phyloP scores from a whole-genome alignment of 2,329 filamentous ascomycete species.

The Fusarium brachygibbosum region DNA sequence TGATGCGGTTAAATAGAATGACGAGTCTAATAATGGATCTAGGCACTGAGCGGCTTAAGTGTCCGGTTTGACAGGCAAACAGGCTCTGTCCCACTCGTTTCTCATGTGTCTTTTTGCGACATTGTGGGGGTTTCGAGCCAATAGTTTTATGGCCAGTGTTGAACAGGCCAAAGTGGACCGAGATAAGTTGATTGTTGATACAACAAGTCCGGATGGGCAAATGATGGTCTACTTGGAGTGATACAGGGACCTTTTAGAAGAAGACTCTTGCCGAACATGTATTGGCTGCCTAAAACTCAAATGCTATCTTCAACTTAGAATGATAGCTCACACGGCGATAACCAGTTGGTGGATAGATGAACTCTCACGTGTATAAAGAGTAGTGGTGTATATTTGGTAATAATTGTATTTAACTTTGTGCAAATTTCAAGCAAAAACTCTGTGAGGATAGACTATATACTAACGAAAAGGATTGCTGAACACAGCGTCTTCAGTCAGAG shows the following conservation, averaged over 20 bases:
- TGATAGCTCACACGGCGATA: not conserved
- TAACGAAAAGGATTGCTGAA: too few relatives aligned
- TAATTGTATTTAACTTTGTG: too few relatives aligned
- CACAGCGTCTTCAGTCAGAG: too few relatives aligned
- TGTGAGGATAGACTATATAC: too few relatives aligned
- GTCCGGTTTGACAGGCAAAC: slow-evolving; percentile 2
- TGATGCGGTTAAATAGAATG: slow-evolving; percentile 27
- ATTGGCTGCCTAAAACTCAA: not conserved
- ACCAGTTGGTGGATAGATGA: not conserved
- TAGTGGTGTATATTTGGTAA: too few relatives aligned
- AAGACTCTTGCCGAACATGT: not conserved
- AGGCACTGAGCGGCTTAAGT: slow-evolving; percentile 19
- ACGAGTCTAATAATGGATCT: slow-evolving; percentile 10
- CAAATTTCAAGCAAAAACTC: too few relatives aligned
- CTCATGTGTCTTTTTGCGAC: slow-evolving; percentile 17
- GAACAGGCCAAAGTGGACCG: slow-evolving; percentile 22
- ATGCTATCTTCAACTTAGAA: not conserved
- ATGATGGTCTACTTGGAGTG: not conserved
- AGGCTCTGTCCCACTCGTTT: slow-evolving; percentile 37
- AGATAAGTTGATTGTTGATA: not conserved
- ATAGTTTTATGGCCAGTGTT: slow-evolving; percentile 23
- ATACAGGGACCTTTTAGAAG: not conserved
- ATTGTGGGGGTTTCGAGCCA: slow-evolving; percentile 45
- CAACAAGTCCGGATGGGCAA: not conserved
- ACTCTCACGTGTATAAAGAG: not conserved